Evolutionary conservation across 2,329 filamentous ascomycete species (phyloP), one percentile per base, ranked within the genome.

Genomic region (Emergomyces pasteurianus): DNA sequence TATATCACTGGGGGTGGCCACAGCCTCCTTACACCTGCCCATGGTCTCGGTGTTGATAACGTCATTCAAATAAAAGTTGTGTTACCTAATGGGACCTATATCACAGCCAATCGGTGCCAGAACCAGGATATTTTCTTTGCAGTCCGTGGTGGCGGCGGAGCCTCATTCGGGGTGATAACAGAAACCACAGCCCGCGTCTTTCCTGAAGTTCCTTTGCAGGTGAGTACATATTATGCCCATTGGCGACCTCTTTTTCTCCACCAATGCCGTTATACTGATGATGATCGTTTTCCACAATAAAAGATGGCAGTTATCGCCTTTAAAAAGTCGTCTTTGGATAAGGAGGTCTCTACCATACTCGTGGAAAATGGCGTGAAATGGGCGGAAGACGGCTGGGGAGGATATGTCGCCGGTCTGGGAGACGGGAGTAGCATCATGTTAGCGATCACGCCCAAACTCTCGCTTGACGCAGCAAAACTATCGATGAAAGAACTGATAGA

Each of bases 1-100:
- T 87, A 81, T 65, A 21, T 82, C 80, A 56, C 85, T 85, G 7
- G 74, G 4, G 82, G 80, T 50, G 82, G 82, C 0, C 80, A 85
- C 67, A 79, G 77, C 18, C 81, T 80, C 2, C 66, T 85, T 59
- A 78, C 77, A 14, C 74, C 74, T 60, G 67, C 78, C 38, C 79
- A 79, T 63, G 75, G 82, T 63, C 76, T 82, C 67, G 80, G 72
- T 62, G 73, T 78, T 8, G 80, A 81, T 66, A 76, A 81, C 65
- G 73, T 80, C 12, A 69, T 82, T 18, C 69, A 74, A 55, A 70
- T 78, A 58, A 73, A 81, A 61, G 73, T 82, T 14, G 76, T 82
- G 5, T 75, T 75, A 12, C 72, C 78, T 12, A 73, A 74, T 63
- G 79, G 80, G 23, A 63, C 67, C 12, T 73, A 79, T 42, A 66